phyloP scores from a whole-genome alignment of 1,139 yeast species.

The Geotrichum cucujoidarum region DNA sequence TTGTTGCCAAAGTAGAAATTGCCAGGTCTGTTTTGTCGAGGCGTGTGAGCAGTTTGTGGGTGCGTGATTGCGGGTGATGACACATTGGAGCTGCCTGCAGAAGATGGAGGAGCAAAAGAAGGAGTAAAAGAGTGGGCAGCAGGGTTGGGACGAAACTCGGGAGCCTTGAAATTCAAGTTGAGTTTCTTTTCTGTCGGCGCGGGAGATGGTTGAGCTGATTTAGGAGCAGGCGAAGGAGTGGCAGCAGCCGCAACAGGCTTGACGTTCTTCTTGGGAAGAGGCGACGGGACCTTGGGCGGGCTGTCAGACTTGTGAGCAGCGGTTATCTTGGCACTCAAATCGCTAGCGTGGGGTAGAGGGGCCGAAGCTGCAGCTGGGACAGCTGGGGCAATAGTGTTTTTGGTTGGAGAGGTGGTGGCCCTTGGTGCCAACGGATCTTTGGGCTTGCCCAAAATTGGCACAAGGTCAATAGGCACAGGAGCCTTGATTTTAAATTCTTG shows the following conservation, averaged over 20 bases:
- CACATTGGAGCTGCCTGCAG: slow-evolving; percentile 16
- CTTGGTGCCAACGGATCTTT: slow-evolving; percentile 34
- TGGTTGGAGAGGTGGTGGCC: slow-evolving; percentile 15
- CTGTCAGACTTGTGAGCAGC: slow-evolving; percentile 14
- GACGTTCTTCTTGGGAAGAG: slow-evolving; percentile 12
- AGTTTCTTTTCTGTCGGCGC: slow-evolving; percentile 23
- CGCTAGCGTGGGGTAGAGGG: slow-evolving; percentile 20
- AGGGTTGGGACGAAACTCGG: slow-evolving; percentile 65
- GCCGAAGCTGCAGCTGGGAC: slow-evolving; percentile 24
- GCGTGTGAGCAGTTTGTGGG: slow-evolving; percentile 14
- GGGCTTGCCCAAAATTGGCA: slow-evolving; percentile 70
- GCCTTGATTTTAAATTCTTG: slow-evolving; percentile 65
- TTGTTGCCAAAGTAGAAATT: slow-evolving; percentile 46
- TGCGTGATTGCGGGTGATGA: slow-evolving; percentile 21
- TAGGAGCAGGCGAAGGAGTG: slow-evolving; percentile 7
- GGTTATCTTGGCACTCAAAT: slow-evolving; percentile 14
- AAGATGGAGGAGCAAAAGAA: slow-evolving; percentile 33
- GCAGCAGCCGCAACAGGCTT: slow-evolving; percentile 4
- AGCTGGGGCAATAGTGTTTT: slow-evolving; percentile 11
- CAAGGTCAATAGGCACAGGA: slow-evolving; percentile 61
- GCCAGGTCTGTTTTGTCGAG: slow-evolving; percentile 15
- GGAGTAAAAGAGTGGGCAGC: slow-evolving; percentile 71
- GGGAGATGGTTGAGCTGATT: slow-evolving; percentile 15
- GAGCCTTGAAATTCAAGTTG: slow-evolving; percentile 53
- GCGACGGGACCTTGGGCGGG: slow-evolving; percentile 18